Evolutionary conservation across 257 asterid species (phyloP).

Genomic region (Nicotiana paniculata): DNA sequence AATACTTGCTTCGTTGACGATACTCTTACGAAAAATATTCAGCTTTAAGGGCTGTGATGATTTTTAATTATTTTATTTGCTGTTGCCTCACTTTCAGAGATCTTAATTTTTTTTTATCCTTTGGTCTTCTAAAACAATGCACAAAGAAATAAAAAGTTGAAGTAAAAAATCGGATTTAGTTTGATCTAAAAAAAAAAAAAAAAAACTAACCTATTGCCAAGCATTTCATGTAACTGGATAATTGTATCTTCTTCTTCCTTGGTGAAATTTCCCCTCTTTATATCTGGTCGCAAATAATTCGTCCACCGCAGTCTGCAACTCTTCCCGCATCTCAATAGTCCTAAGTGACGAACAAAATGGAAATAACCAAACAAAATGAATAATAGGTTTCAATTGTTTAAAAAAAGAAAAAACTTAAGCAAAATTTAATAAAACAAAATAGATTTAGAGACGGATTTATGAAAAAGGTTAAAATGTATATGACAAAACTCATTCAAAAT

Average conservation of each 20-base stretch:
- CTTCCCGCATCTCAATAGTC: constrained; percentile 15
- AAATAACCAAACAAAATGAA: neutral
- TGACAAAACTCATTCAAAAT: no score
- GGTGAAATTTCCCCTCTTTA: constrained; percentile 14
- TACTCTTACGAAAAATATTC: no score
- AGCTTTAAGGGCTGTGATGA: neutral
- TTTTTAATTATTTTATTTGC: neutral
- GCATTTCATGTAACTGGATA: constrained; percentile 9
- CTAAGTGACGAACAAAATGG: neutral
- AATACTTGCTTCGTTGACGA: no score
- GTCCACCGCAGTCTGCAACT: constrained; percentile 17
- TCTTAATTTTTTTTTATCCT: no score
- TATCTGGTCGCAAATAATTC: constrained; percentile 14
- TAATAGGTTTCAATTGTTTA: neutral
- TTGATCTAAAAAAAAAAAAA: neutral
- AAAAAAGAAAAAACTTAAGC: neutral
- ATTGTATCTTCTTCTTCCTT: constrained; percentile 15
- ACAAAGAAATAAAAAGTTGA: neutral
- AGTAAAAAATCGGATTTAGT: neutral
- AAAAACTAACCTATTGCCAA: constrained; percentile 8
- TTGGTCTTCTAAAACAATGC: no score
- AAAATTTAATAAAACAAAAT: neutral
- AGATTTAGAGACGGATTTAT: neutral
- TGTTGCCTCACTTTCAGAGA: neutral
- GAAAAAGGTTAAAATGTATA: no score